Evolutionary conservation across 2,329 filamentous ascomycete species (phyloP).

Genomic region (Apiospora malaysiana): DNA sequence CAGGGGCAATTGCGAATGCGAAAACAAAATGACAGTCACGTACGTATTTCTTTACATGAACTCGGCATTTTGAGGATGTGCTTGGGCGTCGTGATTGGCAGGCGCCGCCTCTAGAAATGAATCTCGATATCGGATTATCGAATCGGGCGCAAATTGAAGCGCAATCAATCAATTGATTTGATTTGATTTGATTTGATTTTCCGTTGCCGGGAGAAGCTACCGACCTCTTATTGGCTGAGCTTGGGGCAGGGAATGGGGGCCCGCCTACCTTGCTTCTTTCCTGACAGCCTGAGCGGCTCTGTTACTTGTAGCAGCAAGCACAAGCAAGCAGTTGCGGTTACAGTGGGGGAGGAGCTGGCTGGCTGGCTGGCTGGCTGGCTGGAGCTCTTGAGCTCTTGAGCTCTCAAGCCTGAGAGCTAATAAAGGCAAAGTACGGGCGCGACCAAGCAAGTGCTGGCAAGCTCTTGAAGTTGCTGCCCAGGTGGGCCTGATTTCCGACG

Average conservation of each 20-base stretch:
- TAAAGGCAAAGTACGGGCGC: neutral
- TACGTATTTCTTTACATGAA: slow-evolving; percentile 97
- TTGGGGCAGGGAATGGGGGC: too few species aligned
- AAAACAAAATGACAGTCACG: slow-evolving; percentile 42
- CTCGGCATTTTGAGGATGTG: slow-evolving; percentile 71
- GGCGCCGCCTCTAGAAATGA: slow-evolving; percentile 10
- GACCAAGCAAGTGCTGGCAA: neutral
- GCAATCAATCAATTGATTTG: neutral
- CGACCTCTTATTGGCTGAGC: neutral
- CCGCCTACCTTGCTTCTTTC: too few species aligned
- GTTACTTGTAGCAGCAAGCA: neutral
- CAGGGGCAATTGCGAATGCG: slow-evolving; percentile 11
- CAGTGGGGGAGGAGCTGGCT: neutral
- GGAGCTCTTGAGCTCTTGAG: neutral
- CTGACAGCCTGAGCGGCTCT: neutral
- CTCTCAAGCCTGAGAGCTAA: neutral
- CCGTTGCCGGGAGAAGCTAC: neutral
- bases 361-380: too few species aligned
- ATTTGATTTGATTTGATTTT: too few species aligned
- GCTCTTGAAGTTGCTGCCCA: slow-evolving; percentile 3
- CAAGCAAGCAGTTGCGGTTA: neutral
- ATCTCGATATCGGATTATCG: neutral
- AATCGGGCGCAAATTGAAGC: neutral
- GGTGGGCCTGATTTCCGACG: slow-evolving; percentile 6
- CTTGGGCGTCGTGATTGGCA: neutral